Conservation (phyloP, 306 rosid genomes). For the Benincasa hispida region DNA sequence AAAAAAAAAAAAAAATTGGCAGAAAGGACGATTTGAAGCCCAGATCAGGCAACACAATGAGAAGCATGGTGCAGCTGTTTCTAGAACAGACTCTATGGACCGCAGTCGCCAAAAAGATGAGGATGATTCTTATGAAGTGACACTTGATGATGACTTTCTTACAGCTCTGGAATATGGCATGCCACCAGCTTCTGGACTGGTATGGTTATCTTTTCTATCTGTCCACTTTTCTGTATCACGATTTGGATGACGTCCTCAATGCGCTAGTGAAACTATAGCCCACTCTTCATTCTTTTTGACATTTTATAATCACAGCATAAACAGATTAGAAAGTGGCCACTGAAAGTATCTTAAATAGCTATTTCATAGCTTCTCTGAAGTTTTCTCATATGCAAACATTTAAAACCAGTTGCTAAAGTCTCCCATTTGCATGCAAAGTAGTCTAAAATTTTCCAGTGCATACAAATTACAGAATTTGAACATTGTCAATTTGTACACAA, state of each 20-base stretch:
- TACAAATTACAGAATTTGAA: not conserved
- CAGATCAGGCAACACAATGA: slow-evolving; percentile 78
- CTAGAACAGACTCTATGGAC: slow-evolving; percentile 13
- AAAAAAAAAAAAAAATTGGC: slow-evolving; percentile 14
- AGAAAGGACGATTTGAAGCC: slow-evolving; percentile 82
- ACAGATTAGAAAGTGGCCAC: not conserved
- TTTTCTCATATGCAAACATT: not conserved
- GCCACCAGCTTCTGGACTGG: slow-evolving; percentile 99
- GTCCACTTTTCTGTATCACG: not conserved
- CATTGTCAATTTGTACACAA: not conserved
- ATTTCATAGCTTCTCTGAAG: not conserved
- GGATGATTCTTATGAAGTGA: slow-evolving; percentile 64
- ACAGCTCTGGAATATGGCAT: slow-evolving; percentile 97
- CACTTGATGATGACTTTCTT: slow-evolving; percentile 82
- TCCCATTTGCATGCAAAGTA: not conserved
- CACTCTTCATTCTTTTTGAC: not conserved
- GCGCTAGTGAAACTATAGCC: not conserved
- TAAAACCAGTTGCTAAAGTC: not conserved
- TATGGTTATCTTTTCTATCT: slow-evolving; percentile 19
- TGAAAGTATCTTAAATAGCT: not conserved
- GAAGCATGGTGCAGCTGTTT: slow-evolving; percentile 43
- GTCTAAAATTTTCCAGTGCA: not conserved
- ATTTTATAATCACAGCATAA: not conserved
- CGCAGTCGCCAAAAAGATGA: slow-evolving; percentile 34
- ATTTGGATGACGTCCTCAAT: not conserved